Base-by-base conservation (phyloP, 768 basidiomycete species). In the Naganishia vaughanmartiniae region DNA sequence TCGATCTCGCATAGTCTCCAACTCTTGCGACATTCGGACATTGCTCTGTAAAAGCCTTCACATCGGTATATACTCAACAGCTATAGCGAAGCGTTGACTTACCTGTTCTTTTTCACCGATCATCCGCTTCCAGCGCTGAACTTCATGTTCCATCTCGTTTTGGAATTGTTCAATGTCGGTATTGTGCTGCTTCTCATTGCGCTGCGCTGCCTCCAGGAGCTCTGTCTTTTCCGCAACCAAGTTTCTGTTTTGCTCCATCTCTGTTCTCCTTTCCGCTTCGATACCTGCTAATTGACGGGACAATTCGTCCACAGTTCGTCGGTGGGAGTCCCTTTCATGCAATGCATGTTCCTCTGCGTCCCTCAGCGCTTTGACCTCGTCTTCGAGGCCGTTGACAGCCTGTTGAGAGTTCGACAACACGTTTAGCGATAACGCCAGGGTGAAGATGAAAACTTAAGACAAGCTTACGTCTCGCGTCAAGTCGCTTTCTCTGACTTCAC, bases 181-280 rank as follows among this genome's bases (percentile, higher is more conserved):
- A 66, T 66, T 65, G 33, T 60, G 67, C 30, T 66, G 55, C 34
- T 66, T 48, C 28, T 74, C 69, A 67, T 68, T 45, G 11, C 55
- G 34, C 48, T 36, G 36, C 12, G 65, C n/a, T 19, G 54, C 55
- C 24, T 88, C 88, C 70, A 84, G 84, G 5, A 89, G 84, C 0
- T 89, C 84, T 56, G 84, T 87, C 70, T 88, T 86, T 15, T 90
- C 82, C 0, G 89, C 86, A 12, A 86, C 84, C 58, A 90, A 89
- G 74, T 90, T 89, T 31, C 67, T 55, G 24, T 69, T 57, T 21
- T 33, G 24, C 33, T 63, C 68, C 42, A 30, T 86, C 84, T 70
- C 68, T 21, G 56, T 54, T 9, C 73, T 60, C 54, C 66, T 71
- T 31, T 65, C 53, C 17, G 63, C 65, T 33, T 74, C 73, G 21